Conservation (phyloP, 106 monocot species). For the Agapanthus africanus region DNA sequence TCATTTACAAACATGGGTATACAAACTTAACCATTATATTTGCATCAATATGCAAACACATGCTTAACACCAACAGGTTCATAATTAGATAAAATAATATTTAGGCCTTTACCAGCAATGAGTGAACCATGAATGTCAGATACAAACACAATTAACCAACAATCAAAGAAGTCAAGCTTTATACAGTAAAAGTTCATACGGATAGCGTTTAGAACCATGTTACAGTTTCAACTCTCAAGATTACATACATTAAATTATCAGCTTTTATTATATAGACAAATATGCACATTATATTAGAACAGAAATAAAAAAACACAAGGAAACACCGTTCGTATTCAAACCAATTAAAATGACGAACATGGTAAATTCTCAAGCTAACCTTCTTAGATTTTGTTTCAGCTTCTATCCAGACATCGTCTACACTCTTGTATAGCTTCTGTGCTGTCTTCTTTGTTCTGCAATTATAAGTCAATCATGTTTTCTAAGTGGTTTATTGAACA, state of each 20-base stretch:
- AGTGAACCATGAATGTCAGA: not conserved
- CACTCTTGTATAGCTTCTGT: conserved; percentile 64
- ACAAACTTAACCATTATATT: too few species aligned
- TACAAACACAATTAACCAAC: too few species aligned
- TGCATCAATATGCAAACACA: too few species aligned
- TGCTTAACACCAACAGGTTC: too few species aligned
- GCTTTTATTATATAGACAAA: too few species aligned
- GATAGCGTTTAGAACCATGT: not conserved
- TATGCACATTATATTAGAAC: too few species aligned
- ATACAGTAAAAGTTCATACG: not conserved
- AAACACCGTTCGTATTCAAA: not conserved
- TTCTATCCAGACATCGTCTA: conserved; percentile 73
- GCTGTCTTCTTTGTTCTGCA: conserved; percentile 86
- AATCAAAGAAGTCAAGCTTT: not conserved
- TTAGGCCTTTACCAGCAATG: not conserved
- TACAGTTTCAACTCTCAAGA: not conserved
- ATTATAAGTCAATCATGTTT: conserved; percentile 22
- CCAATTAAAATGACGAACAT: not conserved
- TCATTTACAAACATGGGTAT: too few species aligned
- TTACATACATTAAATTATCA: not conserved
- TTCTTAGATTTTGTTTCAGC: conserved; percentile 84
- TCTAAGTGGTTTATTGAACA: conserved; percentile 16
- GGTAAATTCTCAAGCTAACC: conserved; percentile 23
- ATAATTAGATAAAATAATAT: too few species aligned
- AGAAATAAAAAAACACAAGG: not conserved